Conservation (phyloP, 73 alveolate genomes). For the Paramecium octaurelia region DNA sequence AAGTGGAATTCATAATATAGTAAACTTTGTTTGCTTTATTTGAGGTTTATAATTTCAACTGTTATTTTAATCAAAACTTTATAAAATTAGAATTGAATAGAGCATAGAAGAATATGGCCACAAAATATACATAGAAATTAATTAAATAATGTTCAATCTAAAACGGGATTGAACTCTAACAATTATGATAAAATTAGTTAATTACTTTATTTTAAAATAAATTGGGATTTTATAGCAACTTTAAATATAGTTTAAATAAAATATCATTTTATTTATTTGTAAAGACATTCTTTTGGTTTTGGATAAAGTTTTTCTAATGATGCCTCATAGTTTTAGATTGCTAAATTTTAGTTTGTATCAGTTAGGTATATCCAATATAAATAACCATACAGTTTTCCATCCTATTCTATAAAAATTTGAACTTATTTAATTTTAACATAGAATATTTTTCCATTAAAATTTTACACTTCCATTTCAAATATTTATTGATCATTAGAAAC, state of each 20-base stretch:
- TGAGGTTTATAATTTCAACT: too few relatives aligned
- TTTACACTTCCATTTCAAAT: constrained; percentile 5
- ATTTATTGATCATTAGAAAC: background rate
- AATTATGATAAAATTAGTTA: background rate
- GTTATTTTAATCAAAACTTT: too few relatives aligned
- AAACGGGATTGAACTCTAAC: background rate
- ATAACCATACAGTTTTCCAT: background rate
- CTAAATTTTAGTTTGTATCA: background rate
- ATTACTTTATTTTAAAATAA: background rate
- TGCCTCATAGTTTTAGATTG: background rate
- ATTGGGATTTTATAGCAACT: background rate
- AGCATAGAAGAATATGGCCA: too few relatives aligned
- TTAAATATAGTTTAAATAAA: too few relatives aligned
- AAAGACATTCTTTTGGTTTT: background rate
- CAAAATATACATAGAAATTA: background rate
- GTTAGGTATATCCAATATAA: constrained; percentile 17
- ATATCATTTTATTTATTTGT: background rate
- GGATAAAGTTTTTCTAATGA: background rate
- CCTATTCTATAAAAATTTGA: background rate
- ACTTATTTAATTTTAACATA: background rate
- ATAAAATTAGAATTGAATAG: too few relatives aligned
- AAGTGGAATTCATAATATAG: too few relatives aligned
- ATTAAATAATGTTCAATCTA: background rate
- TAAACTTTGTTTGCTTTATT: too few relatives aligned
- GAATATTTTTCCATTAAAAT: constrained; percentile 10